Conservation (phyloP, 441 rosid genomes). For the Pelargonium fulgidum region DNA sequence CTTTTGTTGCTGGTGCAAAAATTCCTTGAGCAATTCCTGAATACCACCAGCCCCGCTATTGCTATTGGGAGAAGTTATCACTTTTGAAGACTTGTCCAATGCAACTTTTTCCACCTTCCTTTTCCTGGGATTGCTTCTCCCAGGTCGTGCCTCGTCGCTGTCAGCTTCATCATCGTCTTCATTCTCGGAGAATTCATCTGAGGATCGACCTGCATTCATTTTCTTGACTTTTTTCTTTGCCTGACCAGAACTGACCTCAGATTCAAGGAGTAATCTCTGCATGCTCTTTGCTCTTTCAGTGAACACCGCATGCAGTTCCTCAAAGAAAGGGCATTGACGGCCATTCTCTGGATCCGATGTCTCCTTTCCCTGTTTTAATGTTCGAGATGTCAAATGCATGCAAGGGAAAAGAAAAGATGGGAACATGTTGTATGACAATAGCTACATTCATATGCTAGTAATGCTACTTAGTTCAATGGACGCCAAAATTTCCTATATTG, state of each 20-base stretch:
- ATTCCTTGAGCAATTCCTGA: slow-evolving; percentile 40
- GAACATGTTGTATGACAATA: background rate
- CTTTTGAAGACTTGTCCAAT: slow-evolving; percentile 22
- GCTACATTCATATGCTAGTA: background rate
- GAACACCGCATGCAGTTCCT: slow-evolving; percentile 45
- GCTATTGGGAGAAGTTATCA: slow-evolving; percentile 6
- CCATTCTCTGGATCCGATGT: slow-evolving; percentile 45
- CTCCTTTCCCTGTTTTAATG: slow-evolving; percentile 44
- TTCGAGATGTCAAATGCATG: background rate
- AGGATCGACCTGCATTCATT: slow-evolving; percentile 23
- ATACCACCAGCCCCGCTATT: slow-evolving; percentile 13
- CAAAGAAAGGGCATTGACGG: slow-evolving; percentile 46
- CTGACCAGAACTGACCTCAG: slow-evolving; percentile 33
- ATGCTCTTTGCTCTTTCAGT: slow-evolving; percentile 36
- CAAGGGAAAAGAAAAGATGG: background rate
- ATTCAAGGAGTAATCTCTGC: slow-evolving; percentile 36
- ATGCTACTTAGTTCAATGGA: no score
- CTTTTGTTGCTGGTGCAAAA: slow-evolving; percentile 40
- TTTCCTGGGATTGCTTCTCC: slow-evolving; percentile 29
- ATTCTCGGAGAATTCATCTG: slow-evolving; percentile 35
- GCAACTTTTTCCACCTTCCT: slow-evolving; percentile 32
- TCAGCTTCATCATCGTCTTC: slow-evolving; percentile 34
- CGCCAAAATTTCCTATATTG: no score
- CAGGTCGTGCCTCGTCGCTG: slow-evolving; percentile 32
- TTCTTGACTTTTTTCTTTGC: slow-evolving; percentile 33